phyloP scores from a whole-genome alignment of 2,329 filamentous ascomycete genomes.

The Paecilomyces variotii region DNA sequence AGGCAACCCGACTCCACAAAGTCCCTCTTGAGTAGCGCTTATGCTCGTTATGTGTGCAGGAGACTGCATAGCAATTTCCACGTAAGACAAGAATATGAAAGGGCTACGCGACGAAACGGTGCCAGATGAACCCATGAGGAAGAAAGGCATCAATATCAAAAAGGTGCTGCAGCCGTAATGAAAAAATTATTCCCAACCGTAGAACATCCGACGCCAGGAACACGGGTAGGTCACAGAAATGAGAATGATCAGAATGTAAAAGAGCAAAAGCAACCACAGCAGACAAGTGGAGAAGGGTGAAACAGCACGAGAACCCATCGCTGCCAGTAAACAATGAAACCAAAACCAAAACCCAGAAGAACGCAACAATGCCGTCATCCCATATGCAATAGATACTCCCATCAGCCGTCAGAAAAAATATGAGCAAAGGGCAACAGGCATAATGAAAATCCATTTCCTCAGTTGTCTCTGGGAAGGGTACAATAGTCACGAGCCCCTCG shows the following conservation, averaged over 20 bases:
- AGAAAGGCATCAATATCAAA: constrained; percentile 15
- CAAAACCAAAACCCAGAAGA: neutral
- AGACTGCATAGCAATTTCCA: constrained; percentile 3
- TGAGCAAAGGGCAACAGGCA: constrained; percentile 9
- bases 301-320: neutral
- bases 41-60: constrained; percentile 1
- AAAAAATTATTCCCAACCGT: constrained; percentile 14
- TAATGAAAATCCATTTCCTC: constrained; percentile 5
- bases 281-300: constrained; percentile 12
- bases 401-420: constrained; percentile 2
- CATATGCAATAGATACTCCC: constrained; percentile 23
- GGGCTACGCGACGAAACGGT: constrained; percentile 8
- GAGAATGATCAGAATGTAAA: constrained; percentile 10
- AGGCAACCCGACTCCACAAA: neutral
- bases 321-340: constrained; percentile 8
- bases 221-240: constrained; percentile 13
- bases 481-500: constrained; percentile 1
- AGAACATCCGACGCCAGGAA: constrained; percentile 21
- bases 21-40: neutral
- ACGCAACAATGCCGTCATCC: constrained; percentile 28
- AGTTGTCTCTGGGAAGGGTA: neutral
- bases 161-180: constrained; percentile 9
- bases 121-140: constrained; percentile 10
- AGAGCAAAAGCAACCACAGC: constrained; percentile 22
- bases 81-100: neutral